Evolutionary conservation across 2,329 filamentous ascomycete species (phyloP), one percentile per base, ranked within the genome.

Genomic region (Chalaropsis ovoidea): DNA sequence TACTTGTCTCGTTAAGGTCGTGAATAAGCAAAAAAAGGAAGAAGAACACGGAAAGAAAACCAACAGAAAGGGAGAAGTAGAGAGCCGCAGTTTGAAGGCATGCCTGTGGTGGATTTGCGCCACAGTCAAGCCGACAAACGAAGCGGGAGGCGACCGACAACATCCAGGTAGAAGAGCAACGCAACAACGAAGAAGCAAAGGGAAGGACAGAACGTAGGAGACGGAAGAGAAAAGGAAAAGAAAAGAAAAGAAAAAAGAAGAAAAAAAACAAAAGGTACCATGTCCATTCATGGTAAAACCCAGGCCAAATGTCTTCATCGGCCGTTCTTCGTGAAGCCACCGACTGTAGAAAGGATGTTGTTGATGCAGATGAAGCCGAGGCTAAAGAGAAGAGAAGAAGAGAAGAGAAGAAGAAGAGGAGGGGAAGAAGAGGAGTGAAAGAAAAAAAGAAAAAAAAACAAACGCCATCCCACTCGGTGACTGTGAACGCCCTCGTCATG

Each of bases 241-340:
- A n/a, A 62, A 62, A 47, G 13, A 15, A 43, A 6, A 43, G 42
- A 43, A 6, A 43, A 43, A 43, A 19, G 11, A 35, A 17, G 45
- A 60, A 64, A 31, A 47, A 60, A 61, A 56, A 58, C 63, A 35
- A 64, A 39, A 64, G 63, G 63, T 47, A 64, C 63, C 63, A 64
- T 64, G 63, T 60, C 63, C 63, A 27, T 64, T 64, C 63, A 64
- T 64, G 63, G 63, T 61, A 64, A 64, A 64, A 64, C 63, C 63
- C 43, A 60, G 49, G 63, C 63, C 41, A 64, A 47, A 64, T 64
- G 63, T 60, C 54, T 61, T 64, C 63, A 58, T 62, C 64, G 62
- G 64, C 47, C 64, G 60, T 54, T 45, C 58, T 31, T 43, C 64
- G 42, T 10, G 31, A 52, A 27, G 43, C 24, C 49, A 61, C 58